Evolutionary conservation across 2,329 filamentous ascomycete species (phyloP).

Genomic region (Plectosphaerella sp.): DNA sequence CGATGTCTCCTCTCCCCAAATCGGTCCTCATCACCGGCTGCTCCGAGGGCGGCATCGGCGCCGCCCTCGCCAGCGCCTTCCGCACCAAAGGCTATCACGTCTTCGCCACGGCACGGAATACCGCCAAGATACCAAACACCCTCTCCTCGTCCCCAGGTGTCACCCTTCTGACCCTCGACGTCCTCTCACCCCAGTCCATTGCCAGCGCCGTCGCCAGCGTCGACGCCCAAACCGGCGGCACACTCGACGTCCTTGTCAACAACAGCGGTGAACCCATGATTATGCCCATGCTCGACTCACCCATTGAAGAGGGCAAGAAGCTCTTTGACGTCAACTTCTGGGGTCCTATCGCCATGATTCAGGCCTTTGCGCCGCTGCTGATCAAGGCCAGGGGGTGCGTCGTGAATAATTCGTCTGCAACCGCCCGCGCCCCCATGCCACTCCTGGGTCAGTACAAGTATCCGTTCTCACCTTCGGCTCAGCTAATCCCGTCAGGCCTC

Average conservation of each 20-base stretch:
- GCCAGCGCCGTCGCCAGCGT: constrained; percentile 10
- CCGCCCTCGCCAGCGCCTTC: constrained; percentile 17
- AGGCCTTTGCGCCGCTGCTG: constrained; percentile 20
- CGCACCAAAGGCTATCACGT: constrained; percentile 21
- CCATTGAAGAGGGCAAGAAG: constrained; percentile 15
- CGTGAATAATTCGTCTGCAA: constrained; percentile 14
- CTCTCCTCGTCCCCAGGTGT: constrained; percentile 4
- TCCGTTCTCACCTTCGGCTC: not conserved
- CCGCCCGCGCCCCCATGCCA: not conserved
- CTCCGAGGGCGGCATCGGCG: constrained; percentile 19
- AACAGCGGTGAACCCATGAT: constrained; percentile 21
- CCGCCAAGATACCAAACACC: constrained; percentile 16
- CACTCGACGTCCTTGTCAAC: constrained; percentile 24
- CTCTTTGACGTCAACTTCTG: constrained; percentile 25
- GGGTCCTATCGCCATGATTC: constrained; percentile 19
- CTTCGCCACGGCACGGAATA: constrained; percentile 24
- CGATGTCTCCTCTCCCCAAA: not conserved
- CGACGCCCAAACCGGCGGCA: constrained; percentile 8
- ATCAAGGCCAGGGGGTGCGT: constrained; percentile 20
- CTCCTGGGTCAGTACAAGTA: not conserved
- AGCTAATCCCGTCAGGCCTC: constrained; percentile 4
- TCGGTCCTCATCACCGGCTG: constrained; percentile 18
- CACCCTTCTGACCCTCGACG: constrained; percentile 19
- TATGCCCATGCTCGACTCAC: constrained; percentile 22
- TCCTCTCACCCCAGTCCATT: constrained; percentile 21